phyloP scores from a whole-genome alignment of 2,329 filamentous ascomycete species.

The Claviceps arundinis region DNA sequence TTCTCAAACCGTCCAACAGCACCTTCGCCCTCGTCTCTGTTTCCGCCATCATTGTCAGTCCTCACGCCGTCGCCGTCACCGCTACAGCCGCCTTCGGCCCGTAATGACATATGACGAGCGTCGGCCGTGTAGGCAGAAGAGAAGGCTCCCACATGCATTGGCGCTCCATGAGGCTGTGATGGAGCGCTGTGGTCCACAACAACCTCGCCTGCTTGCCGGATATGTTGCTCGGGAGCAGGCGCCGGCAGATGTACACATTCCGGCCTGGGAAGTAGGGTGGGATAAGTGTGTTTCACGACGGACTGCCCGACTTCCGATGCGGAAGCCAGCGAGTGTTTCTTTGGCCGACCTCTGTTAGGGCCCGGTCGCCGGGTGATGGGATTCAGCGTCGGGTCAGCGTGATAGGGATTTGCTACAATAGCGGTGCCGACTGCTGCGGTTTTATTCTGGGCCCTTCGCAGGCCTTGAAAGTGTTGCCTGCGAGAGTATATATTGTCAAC shows the following conservation, averaged over 20 bases:
- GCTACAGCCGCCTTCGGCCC: slow-evolving; percentile 1
- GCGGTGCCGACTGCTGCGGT: slow-evolving; percentile 25
- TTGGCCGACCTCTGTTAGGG: slow-evolving; percentile 40
- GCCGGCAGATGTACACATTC: background rate
- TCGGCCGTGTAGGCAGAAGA: background rate
- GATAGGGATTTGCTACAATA: slow-evolving; percentile 21
- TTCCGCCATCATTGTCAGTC: no score
- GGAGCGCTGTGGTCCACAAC: background rate
- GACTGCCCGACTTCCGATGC: background rate
- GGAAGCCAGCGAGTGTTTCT: slow-evolving; percentile 23
- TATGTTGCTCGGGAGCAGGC: background rate
- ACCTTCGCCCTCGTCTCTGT: slow-evolving; percentile 3
- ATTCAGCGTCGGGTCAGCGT: slow-evolving; percentile 38
- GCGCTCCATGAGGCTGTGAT: background rate
- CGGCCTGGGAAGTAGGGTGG: background rate
- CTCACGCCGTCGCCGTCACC: background rate
- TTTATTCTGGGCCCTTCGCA: slow-evolving; percentile 42
- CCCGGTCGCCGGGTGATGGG: slow-evolving; percentile 48
- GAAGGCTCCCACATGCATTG: background rate
- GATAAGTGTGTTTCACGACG: background rate
- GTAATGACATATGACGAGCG: background rate
- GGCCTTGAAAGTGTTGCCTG: slow-evolving; percentile 49
- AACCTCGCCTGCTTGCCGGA: background rate
- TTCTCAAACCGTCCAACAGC: slow-evolving; percentile 17
- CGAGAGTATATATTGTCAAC: background rate